These are phyloP conservation scores for Neurospora tetraspora DNA, from an alignment of 495 filamentous ascomycete species.

Conservation along the genomic window DNA sequence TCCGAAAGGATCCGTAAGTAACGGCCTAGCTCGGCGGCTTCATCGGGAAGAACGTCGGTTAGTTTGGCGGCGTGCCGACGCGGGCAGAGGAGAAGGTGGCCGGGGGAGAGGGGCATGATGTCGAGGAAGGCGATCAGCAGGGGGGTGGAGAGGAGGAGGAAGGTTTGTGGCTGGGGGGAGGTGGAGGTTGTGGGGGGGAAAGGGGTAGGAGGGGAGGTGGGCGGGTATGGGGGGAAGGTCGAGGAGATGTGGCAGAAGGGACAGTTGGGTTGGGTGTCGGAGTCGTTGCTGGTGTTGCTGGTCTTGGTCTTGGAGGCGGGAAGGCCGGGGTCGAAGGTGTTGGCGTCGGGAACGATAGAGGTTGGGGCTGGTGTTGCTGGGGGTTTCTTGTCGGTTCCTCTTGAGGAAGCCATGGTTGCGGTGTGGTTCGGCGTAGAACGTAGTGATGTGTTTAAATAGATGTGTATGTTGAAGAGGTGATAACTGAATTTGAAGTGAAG, in stretches of 20 bases:
- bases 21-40: slow-evolving; percentile 51
- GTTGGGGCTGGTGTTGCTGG: neutral
- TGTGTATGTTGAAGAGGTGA: neutral
- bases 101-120: slow-evolving; percentile 71
- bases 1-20: slow-evolving; percentile 69
- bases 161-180: slow-evolving; percentile 37
- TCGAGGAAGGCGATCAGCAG: slow-evolving; percentile 77
- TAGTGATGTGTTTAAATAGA: neutral
- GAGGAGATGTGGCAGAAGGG: slow-evolving; percentile 58
- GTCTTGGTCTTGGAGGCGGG: neutral
- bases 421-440: neutral
- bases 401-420: neutral
- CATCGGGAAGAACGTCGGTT: slow-evolving; percentile 46
- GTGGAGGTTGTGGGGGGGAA: slow-evolving; percentile 21
- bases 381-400: neutral
- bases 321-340: slow-evolving; percentile 6
- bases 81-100: slow-evolving; percentile 70
- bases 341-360: neutral
- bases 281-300: neutral
- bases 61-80: slow-evolving; percentile 63
- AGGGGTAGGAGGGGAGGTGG: slow-evolving; percentile 22
- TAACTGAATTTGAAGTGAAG: neutral
- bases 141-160: slow-evolving; percentile 64
- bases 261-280: slow-evolving; percentile 26
- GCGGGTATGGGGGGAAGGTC: slow-evolving; percentile 35